Conservation (phyloP, 2,329 filamentous ascomycete species). For the Alternaria panax region DNA sequence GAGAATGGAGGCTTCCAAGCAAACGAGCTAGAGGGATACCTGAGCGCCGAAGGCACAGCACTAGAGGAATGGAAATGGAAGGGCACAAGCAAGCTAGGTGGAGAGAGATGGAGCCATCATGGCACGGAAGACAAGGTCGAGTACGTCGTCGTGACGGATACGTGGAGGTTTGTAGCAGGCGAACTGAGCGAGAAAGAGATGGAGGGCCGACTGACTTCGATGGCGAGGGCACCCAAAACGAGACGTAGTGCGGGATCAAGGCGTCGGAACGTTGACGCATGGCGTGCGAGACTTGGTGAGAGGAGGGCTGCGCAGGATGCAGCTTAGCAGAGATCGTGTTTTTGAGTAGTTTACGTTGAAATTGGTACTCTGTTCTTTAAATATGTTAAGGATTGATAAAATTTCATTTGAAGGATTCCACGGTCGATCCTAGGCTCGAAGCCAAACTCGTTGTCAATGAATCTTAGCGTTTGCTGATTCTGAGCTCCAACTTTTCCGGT, state of each 20-base stretch:
- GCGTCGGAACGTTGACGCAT: background rate
- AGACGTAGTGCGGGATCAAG: background rate
- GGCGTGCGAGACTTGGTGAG: background rate
- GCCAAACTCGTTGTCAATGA: background rate
- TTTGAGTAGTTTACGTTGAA: background rate
- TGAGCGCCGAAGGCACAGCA: conserved; percentile 14
- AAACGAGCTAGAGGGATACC: conserved; percentile 10
- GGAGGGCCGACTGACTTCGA: background rate
- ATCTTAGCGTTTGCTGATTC: background rate
- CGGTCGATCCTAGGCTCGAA: background rate
- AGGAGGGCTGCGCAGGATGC: background rate
- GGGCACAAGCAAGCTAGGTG: conserved; percentile 17
- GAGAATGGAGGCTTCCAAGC: background rate
- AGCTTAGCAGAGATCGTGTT: background rate
- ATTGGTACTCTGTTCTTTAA: background rate
- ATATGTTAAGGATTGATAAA: background rate
- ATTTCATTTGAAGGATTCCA: background rate
- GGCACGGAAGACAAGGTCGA: conserved; percentile 12
- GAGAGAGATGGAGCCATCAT: conserved; percentile 11
- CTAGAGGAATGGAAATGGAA: conserved; percentile 22
- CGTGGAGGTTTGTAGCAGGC: conserved; percentile 15
- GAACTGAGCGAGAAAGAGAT: conserved; percentile 1
- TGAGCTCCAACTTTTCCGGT: conserved; percentile 8
- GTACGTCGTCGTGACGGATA: conserved; percentile 17
- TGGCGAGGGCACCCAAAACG: background rate